Evolutionary conservation across 129 eudicot species (phyloP).

Genomic region (Flaveria sonorensis): DNA sequence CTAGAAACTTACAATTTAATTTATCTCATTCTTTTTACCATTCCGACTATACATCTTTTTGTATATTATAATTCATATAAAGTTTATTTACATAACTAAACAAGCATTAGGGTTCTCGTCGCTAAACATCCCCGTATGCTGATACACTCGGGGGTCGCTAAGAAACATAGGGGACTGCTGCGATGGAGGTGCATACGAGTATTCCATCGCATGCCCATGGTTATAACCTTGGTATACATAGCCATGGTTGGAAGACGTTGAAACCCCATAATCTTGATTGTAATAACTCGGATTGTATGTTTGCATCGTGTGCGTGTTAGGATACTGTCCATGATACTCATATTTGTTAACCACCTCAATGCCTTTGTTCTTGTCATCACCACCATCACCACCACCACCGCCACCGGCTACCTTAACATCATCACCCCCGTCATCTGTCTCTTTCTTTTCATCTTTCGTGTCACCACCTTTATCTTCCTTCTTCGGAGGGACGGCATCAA

Average conservation of each 20-base stretch:
- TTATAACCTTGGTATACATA: constrained; percentile 44
- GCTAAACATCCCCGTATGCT: constrained; percentile 54
- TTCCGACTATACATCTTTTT: constrained; percentile 12
- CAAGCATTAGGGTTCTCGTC: constrained; percentile 83
- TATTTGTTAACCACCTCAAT: constrained; percentile 51
- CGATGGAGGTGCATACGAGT: constrained; percentile 29
- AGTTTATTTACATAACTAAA: constrained; percentile 52
- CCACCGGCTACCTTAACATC: constrained; percentile 32
- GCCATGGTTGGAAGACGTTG: constrained; percentile 34
- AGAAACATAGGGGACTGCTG: constrained; percentile 42
- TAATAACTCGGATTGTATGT: constrained; percentile 40
- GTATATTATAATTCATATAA: neutral
- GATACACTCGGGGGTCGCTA: constrained; percentile 27
- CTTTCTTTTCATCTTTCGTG: constrained; percentile 38
- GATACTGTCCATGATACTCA: constrained; percentile 46
- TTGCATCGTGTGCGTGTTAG: constrained; percentile 45
- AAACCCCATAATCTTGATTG: constrained; percentile 53
- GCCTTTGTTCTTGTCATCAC: constrained; percentile 34
- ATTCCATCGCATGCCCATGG: constrained; percentile 32
- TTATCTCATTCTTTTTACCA: constrained; percentile 11
- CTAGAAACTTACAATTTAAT: constrained; percentile 7
- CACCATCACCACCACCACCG: constrained; percentile 22
- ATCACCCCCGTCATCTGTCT: constrained; percentile 37
- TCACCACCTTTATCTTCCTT: constrained; percentile 43
- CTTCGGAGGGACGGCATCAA: constrained; percentile 57